Evolutionary conservation across 2,329 filamentous ascomycete species (phyloP), one percentile per base, ranked within the genome.

Genomic region (Eutypa lata): DNA sequence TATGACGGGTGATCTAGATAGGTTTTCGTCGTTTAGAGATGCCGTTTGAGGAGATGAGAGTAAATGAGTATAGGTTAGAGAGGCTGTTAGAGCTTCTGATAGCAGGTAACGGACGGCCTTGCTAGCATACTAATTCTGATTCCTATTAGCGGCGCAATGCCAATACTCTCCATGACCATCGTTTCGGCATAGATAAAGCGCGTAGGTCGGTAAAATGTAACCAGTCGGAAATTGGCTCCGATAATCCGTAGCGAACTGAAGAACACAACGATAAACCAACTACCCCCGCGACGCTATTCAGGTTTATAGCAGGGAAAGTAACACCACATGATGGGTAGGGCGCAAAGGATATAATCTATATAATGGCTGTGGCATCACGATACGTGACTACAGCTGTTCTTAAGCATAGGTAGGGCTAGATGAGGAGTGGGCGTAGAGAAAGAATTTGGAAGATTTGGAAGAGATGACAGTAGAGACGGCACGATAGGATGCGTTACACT

Each of bases 181-280:
- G 49, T 26, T 28, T 43, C 49, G 3, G 49, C 49, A 26, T 51
- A 51, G 18, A 42, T 42, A 11, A 19, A 18, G 43, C 43, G 43
- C 14, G 42, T 51, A 13, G 49, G 49, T 4, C 47, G 42, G 42
- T 7, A n/a, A 40, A 51, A 38, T 3, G 49, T 51, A 16, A 18
- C 18, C 13, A 51, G 21, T 28, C 47, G 49, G 31, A 51, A 51
- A 10, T 19, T 21, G 16, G 49, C 42, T 26, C 49, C 49, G 31
- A 47, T 51, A 18, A 51, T 47, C 16, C 49, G 43, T 16, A 51
- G 49, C 33, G 40, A 18, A 21, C 49, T 47, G 26, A 51, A 51
- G 24, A 51, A 18, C 18, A 51, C 49, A 11, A 51, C 24, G 49
- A 51, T 47, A 16, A 24, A 26, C 49, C 49, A 51, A 19, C 49